These are phyloP conservation scores for Colletotrichum godetiae DNA, from an alignment of 2,329 filamentous ascomycete species.

Conservation along the genomic window DNA sequence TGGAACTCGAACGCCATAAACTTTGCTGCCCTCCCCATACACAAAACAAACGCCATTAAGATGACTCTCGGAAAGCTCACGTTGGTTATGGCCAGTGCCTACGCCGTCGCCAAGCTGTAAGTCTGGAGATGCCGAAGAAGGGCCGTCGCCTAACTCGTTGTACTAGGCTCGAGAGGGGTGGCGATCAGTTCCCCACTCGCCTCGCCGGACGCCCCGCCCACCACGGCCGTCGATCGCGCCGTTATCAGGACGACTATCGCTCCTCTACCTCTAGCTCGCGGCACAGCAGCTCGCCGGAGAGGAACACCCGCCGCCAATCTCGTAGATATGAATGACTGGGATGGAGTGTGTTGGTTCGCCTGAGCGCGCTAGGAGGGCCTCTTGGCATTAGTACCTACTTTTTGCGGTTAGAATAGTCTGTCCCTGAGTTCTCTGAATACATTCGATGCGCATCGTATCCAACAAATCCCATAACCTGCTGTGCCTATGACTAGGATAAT, in stretches of 20 bases:
- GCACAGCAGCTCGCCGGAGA: background rate
- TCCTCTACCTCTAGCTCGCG: background rate
- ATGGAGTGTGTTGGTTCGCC: no score
- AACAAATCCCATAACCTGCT: no score
- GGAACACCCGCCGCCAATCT: background rate
- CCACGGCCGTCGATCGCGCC: background rate
- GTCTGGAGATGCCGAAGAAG: background rate
- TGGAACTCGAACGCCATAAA: no score
- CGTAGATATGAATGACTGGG: background rate
- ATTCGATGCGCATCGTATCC: no score
- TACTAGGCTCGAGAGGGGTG: background rate
- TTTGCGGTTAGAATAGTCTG: no score
- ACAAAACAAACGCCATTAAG: background rate
- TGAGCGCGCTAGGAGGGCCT: no score
- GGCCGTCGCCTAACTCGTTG: background rate
- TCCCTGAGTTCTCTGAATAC: no score
- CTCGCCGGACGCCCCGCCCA: background rate
- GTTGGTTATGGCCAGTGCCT: background rate
- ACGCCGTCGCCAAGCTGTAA: background rate
- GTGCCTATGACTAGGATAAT: no score
- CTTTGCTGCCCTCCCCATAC: background rate
- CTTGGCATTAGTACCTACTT: no score
- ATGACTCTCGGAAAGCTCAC: slow-evolving; percentile 5
- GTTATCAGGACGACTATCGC: background rate
- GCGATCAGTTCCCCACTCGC: background rate